phyloP scores from a whole-genome alignment of 768 basidiomycete species.

The Tylopilus felleus region DNA sequence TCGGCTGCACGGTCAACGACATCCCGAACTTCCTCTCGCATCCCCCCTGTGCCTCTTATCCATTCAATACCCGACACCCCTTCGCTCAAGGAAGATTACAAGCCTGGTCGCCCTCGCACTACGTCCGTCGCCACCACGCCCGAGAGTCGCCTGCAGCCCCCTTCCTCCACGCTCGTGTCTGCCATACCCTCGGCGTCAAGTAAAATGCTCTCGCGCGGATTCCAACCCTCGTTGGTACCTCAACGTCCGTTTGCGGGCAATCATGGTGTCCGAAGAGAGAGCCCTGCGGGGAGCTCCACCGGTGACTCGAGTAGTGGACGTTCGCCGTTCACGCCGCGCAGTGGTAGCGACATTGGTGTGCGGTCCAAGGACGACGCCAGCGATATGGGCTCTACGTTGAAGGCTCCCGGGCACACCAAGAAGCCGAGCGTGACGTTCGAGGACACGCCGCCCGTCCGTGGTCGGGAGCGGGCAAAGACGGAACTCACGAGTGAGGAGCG shows the following conservation, averaged over 20 bases:
- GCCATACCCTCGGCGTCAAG: constrained; percentile 6
- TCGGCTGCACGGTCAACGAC: constrained; percentile 22
- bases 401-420: constrained; percentile 41
- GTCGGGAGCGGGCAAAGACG: constrained; percentile 31
- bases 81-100: constrained; percentile 26
- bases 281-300: constrained; percentile 75
- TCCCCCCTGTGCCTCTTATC: constrained; percentile 31
- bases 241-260: constrained; percentile 55
- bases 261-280: constrained; percentile 45
- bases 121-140: constrained; percentile 6
- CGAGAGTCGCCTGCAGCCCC: constrained; percentile 14
- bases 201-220: constrained; percentile 27
- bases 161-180: constrained; percentile 8
- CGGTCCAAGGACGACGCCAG: constrained; percentile 20
- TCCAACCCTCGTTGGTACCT: constrained; percentile 28
- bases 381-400: constrained; percentile 28
- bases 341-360: constrained; percentile 61
- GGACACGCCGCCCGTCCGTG: constrained; percentile 39
- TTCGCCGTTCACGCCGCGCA: constrained; percentile 71
- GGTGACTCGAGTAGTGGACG: constrained; percentile 81
- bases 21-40: constrained; percentile 25
- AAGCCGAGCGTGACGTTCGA: constrained; percentile 69
- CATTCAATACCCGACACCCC: constrained; percentile 32
- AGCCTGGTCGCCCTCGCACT: constrained; percentile 10
- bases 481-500: constrained; percentile 44